A percentile compares a stretch with the other conserved stretches of the same genome.
Conservation (phyloP, 371 early-diverging fungal species). For the Mortierella sp. region DNA sequence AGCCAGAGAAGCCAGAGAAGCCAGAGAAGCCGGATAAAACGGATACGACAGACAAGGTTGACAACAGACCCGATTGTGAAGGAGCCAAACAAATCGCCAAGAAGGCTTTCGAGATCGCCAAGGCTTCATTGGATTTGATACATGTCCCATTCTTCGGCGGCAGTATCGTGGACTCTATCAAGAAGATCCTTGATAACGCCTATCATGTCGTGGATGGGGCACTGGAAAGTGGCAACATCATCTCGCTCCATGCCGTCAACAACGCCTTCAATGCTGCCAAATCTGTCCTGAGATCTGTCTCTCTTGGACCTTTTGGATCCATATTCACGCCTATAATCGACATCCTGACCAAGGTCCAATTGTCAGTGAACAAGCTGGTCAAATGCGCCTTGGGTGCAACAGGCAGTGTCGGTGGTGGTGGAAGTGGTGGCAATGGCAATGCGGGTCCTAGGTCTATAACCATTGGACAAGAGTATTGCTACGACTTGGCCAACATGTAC, state of each 20-base stretch:
- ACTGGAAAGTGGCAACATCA: not conserved
- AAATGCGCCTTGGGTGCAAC: not conserved
- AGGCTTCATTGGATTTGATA: not conserved
- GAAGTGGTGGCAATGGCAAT: no score
- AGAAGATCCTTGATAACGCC: not conserved
- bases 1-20: no score
- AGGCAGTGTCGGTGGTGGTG: not conserved
- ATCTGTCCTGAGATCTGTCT: not conserved
- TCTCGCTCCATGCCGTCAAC: not conserved
- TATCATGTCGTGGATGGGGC: not conserved
- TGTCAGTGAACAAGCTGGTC: not conserved
- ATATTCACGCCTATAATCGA: not conserved
- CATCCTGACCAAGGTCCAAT: not conserved
- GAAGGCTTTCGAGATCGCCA: slow-evolving; percentile 1
- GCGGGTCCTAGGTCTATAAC: no score
- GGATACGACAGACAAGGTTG: no score
- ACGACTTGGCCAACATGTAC: slow-evolving; percentile 14
- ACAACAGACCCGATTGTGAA: slow-evolving; percentile 4
- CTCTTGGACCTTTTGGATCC: not conserved
- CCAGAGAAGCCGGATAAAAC: no score
- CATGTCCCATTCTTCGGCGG: not conserved
- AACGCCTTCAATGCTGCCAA: slow-evolving; percentile 1
- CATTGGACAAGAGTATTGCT: slow-evolving; percentile 15
- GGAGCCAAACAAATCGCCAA: not conserved
- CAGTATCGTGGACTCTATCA: not conserved